phyloP scores from a whole-genome alignment of 1,284 basidiomycete genomes.

The Cystobasidium pallidum region DNA sequence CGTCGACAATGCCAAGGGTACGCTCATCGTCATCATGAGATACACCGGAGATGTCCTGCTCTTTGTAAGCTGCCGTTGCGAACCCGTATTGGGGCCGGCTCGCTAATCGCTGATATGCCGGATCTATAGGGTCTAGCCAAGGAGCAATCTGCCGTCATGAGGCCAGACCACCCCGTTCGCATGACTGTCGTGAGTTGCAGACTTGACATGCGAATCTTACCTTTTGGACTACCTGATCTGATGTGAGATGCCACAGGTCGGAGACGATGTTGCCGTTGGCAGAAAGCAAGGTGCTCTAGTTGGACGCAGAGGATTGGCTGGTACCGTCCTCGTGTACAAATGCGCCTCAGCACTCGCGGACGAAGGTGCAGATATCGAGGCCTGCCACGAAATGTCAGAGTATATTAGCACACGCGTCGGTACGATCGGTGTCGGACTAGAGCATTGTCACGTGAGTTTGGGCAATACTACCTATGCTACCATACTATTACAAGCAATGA shows the following conservation, averaged over 20 bases:
- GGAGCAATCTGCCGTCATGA: slow-evolving; percentile 75
- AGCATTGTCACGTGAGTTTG: slow-evolving; percentile 77
- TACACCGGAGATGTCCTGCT: slow-evolving; percentile 51
- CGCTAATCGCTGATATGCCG: slow-evolving; percentile 58
- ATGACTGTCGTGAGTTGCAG: slow-evolving; percentile 72
- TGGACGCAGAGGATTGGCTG: slow-evolving; percentile 69
- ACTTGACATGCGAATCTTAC: no score
- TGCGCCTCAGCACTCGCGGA: slow-evolving; percentile 67
- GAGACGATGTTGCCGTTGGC: slow-evolving; percentile 88
- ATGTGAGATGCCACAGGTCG: slow-evolving; percentile 24
- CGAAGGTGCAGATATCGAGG: slow-evolving; percentile 71
- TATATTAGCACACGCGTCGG: slow-evolving; percentile 68
- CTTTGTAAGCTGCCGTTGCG: slow-evolving; percentile 1
- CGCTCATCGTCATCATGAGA: slow-evolving; percentile 47
- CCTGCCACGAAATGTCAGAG: slow-evolving; percentile 72
- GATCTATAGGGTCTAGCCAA: slow-evolving; percentile 70
- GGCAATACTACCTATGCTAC: no score
- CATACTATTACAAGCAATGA: no score
- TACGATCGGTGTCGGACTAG: slow-evolving; percentile 86
- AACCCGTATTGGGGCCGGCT: not conserved
- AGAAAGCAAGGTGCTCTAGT: slow-evolving; percentile 69
- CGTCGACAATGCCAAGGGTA: slow-evolving; percentile 72
- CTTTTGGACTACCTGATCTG: not conserved
- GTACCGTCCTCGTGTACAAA: slow-evolving; percentile 89
- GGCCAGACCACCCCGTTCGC: slow-evolving; percentile 71